phyloP scores from a whole-genome alignment of 129 eudicot species.

The Flaveria sonorensis region DNA sequence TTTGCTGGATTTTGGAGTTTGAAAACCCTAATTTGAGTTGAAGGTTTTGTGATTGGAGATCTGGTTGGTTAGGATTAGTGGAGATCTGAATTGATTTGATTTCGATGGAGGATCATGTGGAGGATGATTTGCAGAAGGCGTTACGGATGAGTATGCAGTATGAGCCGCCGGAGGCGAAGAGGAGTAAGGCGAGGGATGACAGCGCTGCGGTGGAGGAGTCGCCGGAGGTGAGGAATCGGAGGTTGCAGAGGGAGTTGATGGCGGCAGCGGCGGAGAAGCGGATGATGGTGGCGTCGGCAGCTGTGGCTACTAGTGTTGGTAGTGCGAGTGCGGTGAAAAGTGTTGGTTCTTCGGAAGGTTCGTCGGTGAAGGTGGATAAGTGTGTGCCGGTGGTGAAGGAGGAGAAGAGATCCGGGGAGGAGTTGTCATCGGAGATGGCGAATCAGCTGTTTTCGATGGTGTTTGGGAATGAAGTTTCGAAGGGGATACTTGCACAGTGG shows the following conservation, averaged over 20 bases:
- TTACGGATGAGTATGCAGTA: constrained; percentile 81
- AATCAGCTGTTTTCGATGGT: constrained; percentile 65
- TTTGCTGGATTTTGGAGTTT: constrained; percentile 19
- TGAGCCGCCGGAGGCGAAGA: constrained; percentile 88
- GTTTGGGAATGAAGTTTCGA: constrained; percentile 61
- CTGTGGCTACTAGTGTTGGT: not conserved
- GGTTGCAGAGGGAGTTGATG: constrained; percentile 74
- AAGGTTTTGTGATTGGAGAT: constrained; percentile 32
- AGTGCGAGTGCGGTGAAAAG: constrained; percentile 16
- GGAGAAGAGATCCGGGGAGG: constrained; percentile 40
- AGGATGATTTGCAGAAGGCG: constrained; percentile 86
- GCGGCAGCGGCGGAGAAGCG: constrained; percentile 96
- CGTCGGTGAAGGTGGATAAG: constrained; percentile 24
- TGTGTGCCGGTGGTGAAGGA: constrained; percentile 37
- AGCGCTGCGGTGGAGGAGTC: constrained; percentile 43
- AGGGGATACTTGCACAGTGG: constrained; percentile 89
- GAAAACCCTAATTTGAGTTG: constrained; percentile 39
- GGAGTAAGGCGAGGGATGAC: constrained; percentile 76
- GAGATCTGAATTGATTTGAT: constrained; percentile 19
- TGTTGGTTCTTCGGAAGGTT: constrained; percentile 21
- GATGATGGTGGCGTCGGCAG: constrained; percentile 49
- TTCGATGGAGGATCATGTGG: constrained; percentile 76
- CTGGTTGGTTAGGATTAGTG: constrained; percentile 17
- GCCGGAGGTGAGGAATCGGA: constrained; percentile 54
- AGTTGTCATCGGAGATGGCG: constrained; percentile 52